phyloP scores from a whole-genome alignment of 257 asterid genomes.

The Capsicum baccatum region DNA sequence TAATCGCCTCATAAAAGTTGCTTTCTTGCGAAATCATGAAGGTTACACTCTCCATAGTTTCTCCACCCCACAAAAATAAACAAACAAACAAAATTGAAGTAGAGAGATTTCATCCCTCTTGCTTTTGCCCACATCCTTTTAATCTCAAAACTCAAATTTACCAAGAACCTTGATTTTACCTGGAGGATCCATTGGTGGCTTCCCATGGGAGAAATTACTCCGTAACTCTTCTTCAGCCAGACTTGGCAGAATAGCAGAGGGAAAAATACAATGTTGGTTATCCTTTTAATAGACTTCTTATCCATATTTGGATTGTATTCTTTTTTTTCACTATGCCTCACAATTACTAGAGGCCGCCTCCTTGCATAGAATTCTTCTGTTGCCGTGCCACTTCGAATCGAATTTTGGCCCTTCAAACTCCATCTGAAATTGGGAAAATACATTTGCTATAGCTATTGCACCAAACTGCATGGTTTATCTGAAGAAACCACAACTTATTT shows the following conservation, averaged over 20 bases:
- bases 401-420: background rate
- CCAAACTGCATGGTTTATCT: background rate
- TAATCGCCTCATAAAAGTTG: conserved; percentile 6
- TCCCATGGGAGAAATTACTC: conserved; percentile 3
- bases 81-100: background rate
- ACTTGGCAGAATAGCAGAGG: background rate
- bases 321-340: background rate
- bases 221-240: background rate
- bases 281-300: background rate
- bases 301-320: background rate
- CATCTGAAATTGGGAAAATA: background rate
- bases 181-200: conserved; percentile 13
- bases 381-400: background rate
- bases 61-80: background rate
- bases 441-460: background rate
- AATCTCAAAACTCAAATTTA: background rate
- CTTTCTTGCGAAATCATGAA: background rate
- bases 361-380: conserved; percentile 7
- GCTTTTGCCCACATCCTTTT: background rate
- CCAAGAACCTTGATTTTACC: background rate
- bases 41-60: conserved; percentile 15
- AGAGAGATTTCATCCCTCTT: background rate
- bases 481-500: background rate
- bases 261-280: background rate
- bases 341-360: conserved; percentile 14